phyloP scores from a whole-genome alignment of 192 early-diverging fungal genomes.

The Cetraspora pellucida region DNA sequence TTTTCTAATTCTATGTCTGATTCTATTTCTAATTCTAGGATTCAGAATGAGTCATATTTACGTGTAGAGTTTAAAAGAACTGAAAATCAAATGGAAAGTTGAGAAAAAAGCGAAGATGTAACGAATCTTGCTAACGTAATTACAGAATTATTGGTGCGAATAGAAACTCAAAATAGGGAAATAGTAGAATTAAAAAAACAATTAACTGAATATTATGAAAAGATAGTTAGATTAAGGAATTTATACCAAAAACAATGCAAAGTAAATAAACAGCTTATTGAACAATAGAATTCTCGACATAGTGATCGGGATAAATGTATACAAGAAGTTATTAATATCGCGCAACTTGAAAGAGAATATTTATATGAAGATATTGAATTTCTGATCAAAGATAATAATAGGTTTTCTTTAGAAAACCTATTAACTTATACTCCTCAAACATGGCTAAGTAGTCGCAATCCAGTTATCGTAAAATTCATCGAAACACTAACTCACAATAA shows the following conservation, averaged over 20 bases:
- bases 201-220: neutral
- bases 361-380: constrained; percentile 14
- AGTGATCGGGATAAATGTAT: constrained; percentile 7
- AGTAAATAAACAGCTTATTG: neutral
- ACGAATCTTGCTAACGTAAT: too few relatives aligned
- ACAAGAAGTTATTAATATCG: neutral
- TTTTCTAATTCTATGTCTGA: neutral
- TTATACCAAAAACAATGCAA: neutral
- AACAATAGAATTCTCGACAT: constrained; percentile 1
- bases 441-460: constrained; percentile 10
- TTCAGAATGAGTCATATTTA: too few relatives aligned
- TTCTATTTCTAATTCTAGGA: neutral
- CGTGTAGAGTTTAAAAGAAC: neutral
- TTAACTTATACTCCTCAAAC: neutral
- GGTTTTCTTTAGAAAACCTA: constrained; percentile 2
- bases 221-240: neutral
- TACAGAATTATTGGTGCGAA: too few relatives aligned
- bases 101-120: too few relatives aligned
- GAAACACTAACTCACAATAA: constrained; percentile 21
- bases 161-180: too few relatives aligned
- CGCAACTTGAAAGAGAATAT: neutral
- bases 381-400: too few relatives aligned
- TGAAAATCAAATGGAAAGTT: neutral
- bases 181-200: neutral
- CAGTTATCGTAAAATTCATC: constrained; percentile 21